These are phyloP conservation scores for Colletotrichum sp. DNA, from an alignment of 2,329 filamentous ascomycete species.

Conservation along the genomic window DNA sequence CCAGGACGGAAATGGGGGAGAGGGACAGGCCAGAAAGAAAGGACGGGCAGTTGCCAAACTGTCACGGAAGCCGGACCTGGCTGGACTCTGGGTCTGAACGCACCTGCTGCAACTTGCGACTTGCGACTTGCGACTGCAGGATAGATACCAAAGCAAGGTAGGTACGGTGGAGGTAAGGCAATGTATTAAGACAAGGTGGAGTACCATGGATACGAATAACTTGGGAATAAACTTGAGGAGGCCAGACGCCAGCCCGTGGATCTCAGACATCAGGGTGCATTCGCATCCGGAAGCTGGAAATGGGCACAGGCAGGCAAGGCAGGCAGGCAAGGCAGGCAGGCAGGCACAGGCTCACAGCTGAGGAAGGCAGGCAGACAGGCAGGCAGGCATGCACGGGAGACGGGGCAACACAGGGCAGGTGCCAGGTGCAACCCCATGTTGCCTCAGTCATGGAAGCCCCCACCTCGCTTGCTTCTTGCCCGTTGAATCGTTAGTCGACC, in stretches of 20 bases:
- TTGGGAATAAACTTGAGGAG: not conserved
- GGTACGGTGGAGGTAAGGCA: not conserved
- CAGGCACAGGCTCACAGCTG: not conserved
- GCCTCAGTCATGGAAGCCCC: not conserved
- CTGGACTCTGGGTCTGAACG: not conserved
- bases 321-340: not conserved
- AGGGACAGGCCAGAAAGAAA: not conserved
- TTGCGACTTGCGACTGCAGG: not conserved
- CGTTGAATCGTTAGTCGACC: not conserved
- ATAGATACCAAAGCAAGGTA: not conserved
- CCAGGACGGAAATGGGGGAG: not conserved
- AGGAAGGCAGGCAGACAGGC: not conserved
- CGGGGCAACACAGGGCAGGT: not conserved
- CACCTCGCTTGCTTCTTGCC: not conserved
- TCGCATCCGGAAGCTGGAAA: not conserved
- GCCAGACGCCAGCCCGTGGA: not conserved
- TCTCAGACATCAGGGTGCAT: not conserved
- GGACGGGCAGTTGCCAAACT: not conserved
- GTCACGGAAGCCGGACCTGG: not conserved
- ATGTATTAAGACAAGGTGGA: not conserved
- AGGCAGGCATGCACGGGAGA: not conserved
- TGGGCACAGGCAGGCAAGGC: not conserved
- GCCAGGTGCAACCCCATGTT: not conserved
- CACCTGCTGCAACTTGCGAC: not conserved
- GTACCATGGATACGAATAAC: not conserved